Conservation (phyloP, 1,139 yeast species). For the Lodderomyces metapsilosis region DNA sequence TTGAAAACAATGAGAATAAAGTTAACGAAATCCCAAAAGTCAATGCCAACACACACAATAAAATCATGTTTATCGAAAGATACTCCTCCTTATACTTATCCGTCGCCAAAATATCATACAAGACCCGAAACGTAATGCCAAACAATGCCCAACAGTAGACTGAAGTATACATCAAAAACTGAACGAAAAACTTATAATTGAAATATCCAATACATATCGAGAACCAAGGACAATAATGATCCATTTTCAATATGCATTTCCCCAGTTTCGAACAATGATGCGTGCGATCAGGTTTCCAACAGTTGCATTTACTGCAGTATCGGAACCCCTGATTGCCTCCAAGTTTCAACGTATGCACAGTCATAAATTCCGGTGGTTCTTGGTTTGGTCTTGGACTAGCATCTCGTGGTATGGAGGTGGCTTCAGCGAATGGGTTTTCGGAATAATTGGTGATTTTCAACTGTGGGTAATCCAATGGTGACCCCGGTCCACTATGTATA, state of each 20-base stretch:
- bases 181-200: slow-evolving; percentile 76
- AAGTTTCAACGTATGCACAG: slow-evolving; percentile 17
- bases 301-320: slow-evolving; percentile 61
- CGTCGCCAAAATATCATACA: slow-evolving; percentile 52
- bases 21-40: slow-evolving; percentile 65
- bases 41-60: slow-evolving; percentile 56
- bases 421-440: slow-evolving; percentile 12
- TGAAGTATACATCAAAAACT: slow-evolving; percentile 62
- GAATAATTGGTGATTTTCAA: slow-evolving; percentile 7
- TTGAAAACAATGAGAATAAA: slow-evolving; percentile 57
- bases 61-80: slow-evolving; percentile 59
- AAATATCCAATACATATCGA: slow-evolving; percentile 80
- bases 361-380: slow-evolving; percentile 18
- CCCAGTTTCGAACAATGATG: slow-evolving; percentile 85
- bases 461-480: slow-evolving; percentile 43
- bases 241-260: slow-evolving; percentile 73
- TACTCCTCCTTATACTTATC: slow-evolving; percentile 36
- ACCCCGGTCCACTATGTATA: slow-evolving; percentile 62
- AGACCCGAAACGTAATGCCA: slow-evolving; percentile 33
- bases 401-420: background rate
- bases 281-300: slow-evolving; percentile 93
- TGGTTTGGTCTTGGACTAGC: slow-evolving; percentile 2
- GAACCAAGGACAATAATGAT: slow-evolving; percentile 98
- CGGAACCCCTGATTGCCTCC: slow-evolving; percentile 15
- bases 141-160: slow-evolving; percentile 45